Percentiles rank a stretch among this genome's conserved stretches.
These are phyloP conservation scores for Ceraceosorus guamensis DNA, from an alignment of 1,284 basidiomycete species.

Conservation along the genomic window DNA sequence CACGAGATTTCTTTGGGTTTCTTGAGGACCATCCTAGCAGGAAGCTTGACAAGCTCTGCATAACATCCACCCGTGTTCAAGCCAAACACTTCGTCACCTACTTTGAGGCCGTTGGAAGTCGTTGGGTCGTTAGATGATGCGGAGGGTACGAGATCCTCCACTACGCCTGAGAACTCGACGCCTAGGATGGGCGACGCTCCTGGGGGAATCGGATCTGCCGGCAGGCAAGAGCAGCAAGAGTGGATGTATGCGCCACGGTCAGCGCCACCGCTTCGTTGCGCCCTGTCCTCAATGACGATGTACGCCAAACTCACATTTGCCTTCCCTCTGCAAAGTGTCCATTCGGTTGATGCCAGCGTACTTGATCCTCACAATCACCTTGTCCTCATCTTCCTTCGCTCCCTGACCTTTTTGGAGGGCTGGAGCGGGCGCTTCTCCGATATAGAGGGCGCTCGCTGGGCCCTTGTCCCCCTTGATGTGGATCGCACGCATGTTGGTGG, in stretches of 20 bases:
- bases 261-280: no score
- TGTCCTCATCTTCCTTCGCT: no score
- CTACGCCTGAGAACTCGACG: conserved; percentile 69
- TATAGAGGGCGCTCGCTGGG: conserved; percentile 67
- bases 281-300: no score
- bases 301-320: conserved; percentile 35
- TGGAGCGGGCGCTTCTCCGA: no score
- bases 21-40: conserved; percentile 62
- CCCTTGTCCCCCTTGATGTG: conserved; percentile 73
- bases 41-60: conserved; percentile 73
- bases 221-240: no score
- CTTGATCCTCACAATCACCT: conserved; percentile 61
- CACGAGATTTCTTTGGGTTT: conserved; percentile 73
- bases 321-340: conserved; percentile 46
- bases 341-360: conserved; percentile 46
- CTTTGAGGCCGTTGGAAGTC: conserved; percentile 51
- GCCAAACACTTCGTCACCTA: conserved; percentile 79
- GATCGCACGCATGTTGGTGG: conserved; percentile 66
- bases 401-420: no score
- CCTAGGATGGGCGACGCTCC: conserved; percentile 73
- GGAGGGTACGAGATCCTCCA: no score
- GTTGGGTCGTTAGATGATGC: conserved; percentile 54
- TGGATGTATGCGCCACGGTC: no score
- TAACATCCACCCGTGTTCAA: conserved; percentile 69
- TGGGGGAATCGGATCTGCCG: no score